phyloP scores from a whole-genome alignment of 129 eudicot genomes.

The Oenanthe sinensis region DNA sequence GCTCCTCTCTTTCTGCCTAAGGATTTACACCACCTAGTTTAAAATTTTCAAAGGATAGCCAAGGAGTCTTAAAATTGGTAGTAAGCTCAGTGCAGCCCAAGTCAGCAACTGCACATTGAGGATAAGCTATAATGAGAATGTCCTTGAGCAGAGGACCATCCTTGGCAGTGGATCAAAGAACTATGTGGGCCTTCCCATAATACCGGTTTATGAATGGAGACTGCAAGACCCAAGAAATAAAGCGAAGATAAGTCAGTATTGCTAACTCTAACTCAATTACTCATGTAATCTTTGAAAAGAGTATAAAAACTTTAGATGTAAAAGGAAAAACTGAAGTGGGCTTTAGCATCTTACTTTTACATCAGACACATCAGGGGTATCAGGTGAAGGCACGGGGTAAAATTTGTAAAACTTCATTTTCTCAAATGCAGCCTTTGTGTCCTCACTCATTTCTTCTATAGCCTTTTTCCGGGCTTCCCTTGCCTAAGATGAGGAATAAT shows the following conservation, averaged over 20 bases:
- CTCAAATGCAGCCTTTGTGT: constrained; percentile 56
- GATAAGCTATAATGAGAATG: neutral
- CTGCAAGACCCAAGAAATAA: constrained; percentile 31
- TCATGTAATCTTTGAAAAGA: neutral
- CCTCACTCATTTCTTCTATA: constrained; percentile 58
- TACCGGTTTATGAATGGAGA: constrained; percentile 74
- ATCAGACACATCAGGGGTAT: constrained; percentile 73
- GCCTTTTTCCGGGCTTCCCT: constrained; percentile 73
- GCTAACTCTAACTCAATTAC: neutral
- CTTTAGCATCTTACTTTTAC: constrained; percentile 54
- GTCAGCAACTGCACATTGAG: neutral
- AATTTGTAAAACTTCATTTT: constrained; percentile 85
- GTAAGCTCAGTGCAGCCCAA: neutral
- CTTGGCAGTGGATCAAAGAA: constrained; percentile 27
- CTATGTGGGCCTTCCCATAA: constrained; percentile 75
- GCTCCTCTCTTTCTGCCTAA: neutral
- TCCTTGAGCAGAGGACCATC: neutral
- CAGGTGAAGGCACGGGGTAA: constrained; percentile 68
- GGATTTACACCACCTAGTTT: neutral
- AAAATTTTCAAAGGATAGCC: neutral
- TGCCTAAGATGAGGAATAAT: constrained; percentile 36
- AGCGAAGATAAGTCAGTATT: neutral
- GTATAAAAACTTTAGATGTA: neutral
- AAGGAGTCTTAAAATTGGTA: neutral
- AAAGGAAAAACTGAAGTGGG: neutral